These are phyloP conservation scores for Shiraia sp. DNA, from an alignment of 2,329 filamentous ascomycete genomes.

Conservation along the genomic window DNA sequence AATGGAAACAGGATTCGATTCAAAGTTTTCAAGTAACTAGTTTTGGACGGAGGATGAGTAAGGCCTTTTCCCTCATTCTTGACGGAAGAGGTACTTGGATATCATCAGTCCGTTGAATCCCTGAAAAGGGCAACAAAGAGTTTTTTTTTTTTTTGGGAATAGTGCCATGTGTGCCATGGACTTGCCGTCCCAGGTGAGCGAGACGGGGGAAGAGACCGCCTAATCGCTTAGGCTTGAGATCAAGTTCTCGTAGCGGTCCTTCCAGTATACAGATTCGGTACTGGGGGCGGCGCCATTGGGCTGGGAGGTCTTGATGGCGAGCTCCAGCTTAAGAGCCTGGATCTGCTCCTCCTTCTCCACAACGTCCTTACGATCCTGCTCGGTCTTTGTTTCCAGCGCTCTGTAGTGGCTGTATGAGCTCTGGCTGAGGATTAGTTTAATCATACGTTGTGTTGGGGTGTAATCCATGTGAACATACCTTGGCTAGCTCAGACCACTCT, in stretches of 20 bases:
- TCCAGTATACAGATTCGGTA: constrained; percentile 26
- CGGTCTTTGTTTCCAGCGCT: constrained; percentile 24
- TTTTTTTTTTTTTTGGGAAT: no score
- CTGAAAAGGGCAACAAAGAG: no score
- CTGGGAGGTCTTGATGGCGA: constrained; percentile 15
- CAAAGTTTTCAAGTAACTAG: no score
- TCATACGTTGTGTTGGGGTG: background rate
- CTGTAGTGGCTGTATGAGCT: constrained; percentile 32
- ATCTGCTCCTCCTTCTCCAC: constrained; percentile 19
- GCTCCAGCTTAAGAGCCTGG: constrained; percentile 19
- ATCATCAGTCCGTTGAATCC: no score
- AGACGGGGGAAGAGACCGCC: background rate
- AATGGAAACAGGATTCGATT: no score
- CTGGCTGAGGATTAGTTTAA: constrained; percentile 8
- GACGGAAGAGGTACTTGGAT: no score
- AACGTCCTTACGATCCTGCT: constrained; percentile 17
- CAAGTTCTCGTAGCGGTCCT: constrained; percentile 25
- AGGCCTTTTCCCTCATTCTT: no score
- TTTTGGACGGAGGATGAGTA: no score
- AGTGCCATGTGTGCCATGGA: no score
- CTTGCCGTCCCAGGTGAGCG: no score
- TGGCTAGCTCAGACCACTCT: constrained; percentile 29
- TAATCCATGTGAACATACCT: constrained; percentile 13
- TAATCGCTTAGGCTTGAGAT: background rate
- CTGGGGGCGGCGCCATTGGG: constrained; percentile 10